phyloP scores from a whole-genome alignment of 139 green algal genomes.

The Nannochloris sp. region DNA sequence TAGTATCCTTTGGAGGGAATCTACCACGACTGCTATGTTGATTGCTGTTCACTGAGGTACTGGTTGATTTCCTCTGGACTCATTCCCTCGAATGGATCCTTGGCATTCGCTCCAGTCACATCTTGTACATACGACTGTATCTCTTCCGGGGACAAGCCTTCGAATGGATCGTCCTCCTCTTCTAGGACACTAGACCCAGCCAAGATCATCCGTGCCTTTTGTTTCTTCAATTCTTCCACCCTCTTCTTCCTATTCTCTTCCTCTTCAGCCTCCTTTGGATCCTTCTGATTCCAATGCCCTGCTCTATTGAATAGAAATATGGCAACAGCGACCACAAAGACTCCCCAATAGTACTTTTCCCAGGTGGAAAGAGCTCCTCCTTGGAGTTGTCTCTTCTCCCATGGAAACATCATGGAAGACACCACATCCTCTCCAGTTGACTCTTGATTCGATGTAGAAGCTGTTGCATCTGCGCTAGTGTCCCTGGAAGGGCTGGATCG shows the following conservation, averaged over 20 bases:
- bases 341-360: constrained; percentile 72
- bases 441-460: not conserved
- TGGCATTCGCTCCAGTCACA: constrained; percentile 18
- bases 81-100: constrained; percentile 71
- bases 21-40: no score
- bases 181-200: constrained; percentile 30
- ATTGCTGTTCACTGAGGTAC: constrained; percentile 15
- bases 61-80: constrained; percentile 68
- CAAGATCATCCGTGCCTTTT: constrained; percentile 32
- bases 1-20: no score
- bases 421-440: not conserved
- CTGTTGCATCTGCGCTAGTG: not conserved
- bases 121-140: constrained; percentile 30
- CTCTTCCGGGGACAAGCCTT: constrained; percentile 51
- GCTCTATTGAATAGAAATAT: constrained; percentile 40
- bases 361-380: constrained; percentile 46
- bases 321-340: constrained; percentile 45
- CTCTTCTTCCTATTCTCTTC: constrained; percentile 19
- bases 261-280: constrained; percentile 4
- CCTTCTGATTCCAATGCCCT: not conserved
- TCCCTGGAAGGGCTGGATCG: not conserved
- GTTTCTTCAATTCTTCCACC: constrained; percentile 25
- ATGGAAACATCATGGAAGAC: constrained; percentile 45
- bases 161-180: constrained; percentile 47
- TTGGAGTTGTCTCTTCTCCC: constrained; percentile 50